Evolutionary conservation across 352 stramenopile genomes (phyloP).

Genomic region (Pythium guiyangense): DNA sequence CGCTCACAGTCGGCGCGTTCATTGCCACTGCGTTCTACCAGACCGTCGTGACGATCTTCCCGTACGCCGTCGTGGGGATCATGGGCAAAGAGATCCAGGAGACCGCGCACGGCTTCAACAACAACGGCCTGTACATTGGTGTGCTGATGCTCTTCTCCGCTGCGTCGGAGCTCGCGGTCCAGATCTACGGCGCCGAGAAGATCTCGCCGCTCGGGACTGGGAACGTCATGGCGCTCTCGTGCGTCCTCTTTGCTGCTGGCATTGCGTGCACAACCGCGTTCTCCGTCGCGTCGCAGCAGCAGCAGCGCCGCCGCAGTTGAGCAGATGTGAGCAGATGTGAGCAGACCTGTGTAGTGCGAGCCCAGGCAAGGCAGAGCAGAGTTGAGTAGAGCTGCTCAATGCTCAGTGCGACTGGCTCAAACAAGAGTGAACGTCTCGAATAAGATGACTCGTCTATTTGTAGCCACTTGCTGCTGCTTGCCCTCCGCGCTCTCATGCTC

Average conservation of each 20-base stretch:
- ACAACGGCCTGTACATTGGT: conserved; percentile 76
- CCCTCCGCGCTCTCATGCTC: too few relatives aligned
- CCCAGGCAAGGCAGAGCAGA: background rate
- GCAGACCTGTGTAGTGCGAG: too few relatives aligned
- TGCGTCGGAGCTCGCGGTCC: conserved; percentile 61
- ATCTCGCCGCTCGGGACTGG: too few relatives aligned
- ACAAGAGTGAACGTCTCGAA: too few relatives aligned
- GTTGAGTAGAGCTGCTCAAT: background rate
- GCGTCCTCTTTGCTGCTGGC: background rate
- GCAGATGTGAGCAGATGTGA: background rate
- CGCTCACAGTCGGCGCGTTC: conserved; percentile 42
- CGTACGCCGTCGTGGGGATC: conserved; percentile 75
- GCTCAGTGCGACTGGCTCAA: too few relatives aligned
- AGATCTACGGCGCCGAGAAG: conserved; percentile 66
- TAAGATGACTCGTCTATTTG: too few relatives aligned
- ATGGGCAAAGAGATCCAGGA: conserved; percentile 77
- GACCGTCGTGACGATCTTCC: conserved; percentile 35
- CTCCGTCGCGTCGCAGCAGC: background rate
- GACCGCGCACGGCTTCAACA: conserved; percentile 62
- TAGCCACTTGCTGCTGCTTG: too few relatives aligned
- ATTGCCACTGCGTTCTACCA: too few relatives aligned
- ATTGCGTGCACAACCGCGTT: background rate
- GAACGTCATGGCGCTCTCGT: conserved; percentile 16
- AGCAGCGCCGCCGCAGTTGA: background rate
- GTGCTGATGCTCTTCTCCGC: conserved; percentile 66